Evolutionary conservation across 805 yeast species (phyloP).

Genomic region (Yarrowia sp.): DNA sequence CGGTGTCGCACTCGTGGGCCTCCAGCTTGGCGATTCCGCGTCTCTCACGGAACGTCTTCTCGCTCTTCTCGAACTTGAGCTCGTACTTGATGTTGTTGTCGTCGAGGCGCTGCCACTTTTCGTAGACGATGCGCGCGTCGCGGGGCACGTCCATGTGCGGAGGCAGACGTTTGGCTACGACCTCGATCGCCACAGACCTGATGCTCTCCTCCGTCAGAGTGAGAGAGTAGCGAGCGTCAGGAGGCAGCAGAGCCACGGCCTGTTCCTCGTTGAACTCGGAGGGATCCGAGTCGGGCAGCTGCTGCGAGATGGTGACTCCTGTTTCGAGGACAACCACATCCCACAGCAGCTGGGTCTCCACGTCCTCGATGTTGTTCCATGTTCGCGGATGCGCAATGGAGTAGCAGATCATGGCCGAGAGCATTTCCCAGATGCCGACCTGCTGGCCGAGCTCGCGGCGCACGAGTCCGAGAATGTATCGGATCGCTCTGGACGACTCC

Average conservation of each 20-base stretch:
- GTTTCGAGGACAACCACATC: conserved; percentile 39
- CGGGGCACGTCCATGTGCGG: conserved; percentile 29
- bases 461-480: conserved; percentile 34
- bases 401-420: conserved; percentile 36
- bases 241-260: conserved; percentile 29
- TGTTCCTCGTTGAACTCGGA: conserved; percentile 29
- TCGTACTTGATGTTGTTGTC: conserved; percentile 26
- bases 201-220: conserved; percentile 29
- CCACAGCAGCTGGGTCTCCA: conserved; percentile 36
- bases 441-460: conserved; percentile 37
- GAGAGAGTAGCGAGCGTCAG: conserved; percentile 30
- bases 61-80: conserved; percentile 29
- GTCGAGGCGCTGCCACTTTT: conserved; percentile 14
- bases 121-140: conserved; percentile 27
- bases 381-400: conserved; percentile 37
- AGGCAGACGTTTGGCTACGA: conserved; percentile 21
- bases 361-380: conserved; percentile 32
- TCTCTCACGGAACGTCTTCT: conserved; percentile 29
- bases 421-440: conserved; percentile 35
- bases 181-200: conserved; percentile 30
- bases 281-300: conserved; percentile 27
- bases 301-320: conserved; percentile 34
- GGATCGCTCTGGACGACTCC: conserved; percentile 38
- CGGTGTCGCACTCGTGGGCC: background rate
- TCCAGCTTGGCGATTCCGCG: conserved; percentile 27